Base-by-base conservation (phyloP, 148 eudicot genomes). In the Nepenthes gracilis region DNA sequence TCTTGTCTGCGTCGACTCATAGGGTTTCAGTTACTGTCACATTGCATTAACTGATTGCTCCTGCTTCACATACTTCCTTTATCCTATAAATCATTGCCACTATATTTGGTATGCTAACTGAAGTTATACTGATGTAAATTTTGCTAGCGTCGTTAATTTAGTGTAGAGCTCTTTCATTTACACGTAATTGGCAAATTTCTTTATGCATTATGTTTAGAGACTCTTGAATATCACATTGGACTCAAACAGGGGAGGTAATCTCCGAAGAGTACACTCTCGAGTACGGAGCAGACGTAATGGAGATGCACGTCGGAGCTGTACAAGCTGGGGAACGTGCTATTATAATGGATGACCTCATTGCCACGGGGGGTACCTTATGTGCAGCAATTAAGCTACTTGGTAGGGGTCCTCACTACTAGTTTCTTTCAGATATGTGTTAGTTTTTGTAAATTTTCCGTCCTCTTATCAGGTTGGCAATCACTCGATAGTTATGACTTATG, bases 301-400 rank as follows among this genome's bases (percentile, higher is more conserved):
- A 92, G 82, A 92, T 92, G 96, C 97, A 92, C 71, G 96, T 92
- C 43, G 97, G 96, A 47, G 97, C 97, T 54, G 96, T 92, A 38
- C 77, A 92, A 74, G 79, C 78, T 32, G 97, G 97, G 59, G 97
- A 92, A 33, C 90, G 94, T 63, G 94, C 88, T 61, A 61, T 92
- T 40, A 61, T 92, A 32, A 74, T 92, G n/a, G 97, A 92, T 70
- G 97, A 92, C 69, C 93, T 92, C 66, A 88, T 92, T 67, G 97
- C 97, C 62, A 92, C 97, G 33, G 97, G 97, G 52, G 97, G 97
- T 54, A 92, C 97, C 66, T 71, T 92, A 65, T 59, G 66, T 64
- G 97, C 97, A 68, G 97, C 96, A 23, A 74, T 88, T 60, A 79
- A 70, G 49, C 86, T 92, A 50, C 96, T 92, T 56, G 94, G 97